phyloP scores from a whole-genome alignment of 1,139 yeast species.

The Lodderomyces jiufengensis region DNA sequence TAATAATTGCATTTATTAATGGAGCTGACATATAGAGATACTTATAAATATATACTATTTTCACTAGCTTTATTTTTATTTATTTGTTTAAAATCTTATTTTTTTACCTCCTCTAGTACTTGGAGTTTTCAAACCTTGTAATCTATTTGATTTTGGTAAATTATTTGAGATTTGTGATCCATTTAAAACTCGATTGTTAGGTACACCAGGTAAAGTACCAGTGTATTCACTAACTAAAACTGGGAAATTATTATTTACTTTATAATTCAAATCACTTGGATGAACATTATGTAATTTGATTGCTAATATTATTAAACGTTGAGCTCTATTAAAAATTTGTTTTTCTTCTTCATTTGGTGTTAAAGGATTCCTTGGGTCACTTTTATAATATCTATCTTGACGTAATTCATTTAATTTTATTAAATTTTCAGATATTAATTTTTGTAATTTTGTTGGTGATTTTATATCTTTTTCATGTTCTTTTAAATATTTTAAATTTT shows the following conservation, averaged over 20 bases:
- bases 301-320: conserved; percentile 28
- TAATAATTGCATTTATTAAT: conserved; percentile 61
- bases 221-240: conserved; percentile 69
- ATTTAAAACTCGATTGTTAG: conserved; percentile 17
- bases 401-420: conserved; percentile 62
- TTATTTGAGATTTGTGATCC: background rate
- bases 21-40: conserved; percentile 67
- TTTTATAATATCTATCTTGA: conserved; percentile 47
- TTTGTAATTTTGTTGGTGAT: conserved; percentile 36
- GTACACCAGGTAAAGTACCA: conserved; percentile 74
- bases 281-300: conserved; percentile 26
- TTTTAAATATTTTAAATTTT: conserved; percentile 25
- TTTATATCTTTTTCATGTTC: conserved; percentile 23
- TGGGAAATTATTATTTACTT: conserved; percentile 52
- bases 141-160: conserved; percentile 21
- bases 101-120: conserved; percentile 30
- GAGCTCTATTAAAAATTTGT: conserved; percentile 41
- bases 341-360: conserved; percentile 30
- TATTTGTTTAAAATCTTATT: background rate
- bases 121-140: conserved; percentile 42
- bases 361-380: conserved; percentile 27
- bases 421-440: conserved; percentile 54
- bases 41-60: background rate
- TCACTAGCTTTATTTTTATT: background rate
- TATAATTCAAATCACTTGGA: conserved; percentile 29